Evolutionary conservation across 352 stramenopile genomes (phyloP).

Genomic region (Globisporangium cystogenes): DNA sequence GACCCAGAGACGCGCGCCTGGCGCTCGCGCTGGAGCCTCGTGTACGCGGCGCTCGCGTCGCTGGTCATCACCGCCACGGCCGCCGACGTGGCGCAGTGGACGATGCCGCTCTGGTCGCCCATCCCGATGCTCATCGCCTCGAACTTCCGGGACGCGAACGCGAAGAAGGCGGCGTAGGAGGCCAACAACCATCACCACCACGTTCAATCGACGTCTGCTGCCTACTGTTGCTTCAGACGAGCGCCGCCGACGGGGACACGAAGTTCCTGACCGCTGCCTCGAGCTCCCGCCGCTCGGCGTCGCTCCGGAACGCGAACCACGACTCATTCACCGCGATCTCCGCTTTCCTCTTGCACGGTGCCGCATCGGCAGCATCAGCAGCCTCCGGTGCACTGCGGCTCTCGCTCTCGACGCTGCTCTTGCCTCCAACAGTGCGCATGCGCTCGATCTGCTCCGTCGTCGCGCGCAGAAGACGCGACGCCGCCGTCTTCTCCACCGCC

Average conservation of each 20-base stretch:
- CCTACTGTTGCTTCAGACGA: no score
- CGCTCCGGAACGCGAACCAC: constrained; percentile 26
- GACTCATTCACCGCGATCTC: constrained; percentile 5
- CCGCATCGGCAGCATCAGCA: no score
- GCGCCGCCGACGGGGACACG: no score
- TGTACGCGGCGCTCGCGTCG: neutral
- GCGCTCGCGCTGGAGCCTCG: neutral
- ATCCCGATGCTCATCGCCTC: neutral
- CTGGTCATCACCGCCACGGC: neutral
- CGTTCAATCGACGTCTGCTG: no score
- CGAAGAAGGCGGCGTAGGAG: no score
- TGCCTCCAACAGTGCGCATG: constrained; percentile 1
- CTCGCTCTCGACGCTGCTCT: no score
- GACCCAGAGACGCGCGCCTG: neutral
- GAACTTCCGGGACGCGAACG: neutral
- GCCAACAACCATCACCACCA: no score
- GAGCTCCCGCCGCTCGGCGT: constrained; percentile 15
- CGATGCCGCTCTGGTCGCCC: neutral
- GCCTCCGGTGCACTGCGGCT: neutral
- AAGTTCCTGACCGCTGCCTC: constrained; percentile 17
- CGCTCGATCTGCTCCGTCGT: constrained; percentile 8
- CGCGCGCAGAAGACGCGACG: constrained; percentile 1
- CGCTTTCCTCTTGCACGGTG: no score
- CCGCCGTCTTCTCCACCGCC: neutral
- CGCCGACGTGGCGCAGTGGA: neutral